These are phyloP conservation scores for Blastomyces silverae DNA, from an alignment of 2,329 filamentous ascomycete genomes.

Conservation along the genomic window DNA sequence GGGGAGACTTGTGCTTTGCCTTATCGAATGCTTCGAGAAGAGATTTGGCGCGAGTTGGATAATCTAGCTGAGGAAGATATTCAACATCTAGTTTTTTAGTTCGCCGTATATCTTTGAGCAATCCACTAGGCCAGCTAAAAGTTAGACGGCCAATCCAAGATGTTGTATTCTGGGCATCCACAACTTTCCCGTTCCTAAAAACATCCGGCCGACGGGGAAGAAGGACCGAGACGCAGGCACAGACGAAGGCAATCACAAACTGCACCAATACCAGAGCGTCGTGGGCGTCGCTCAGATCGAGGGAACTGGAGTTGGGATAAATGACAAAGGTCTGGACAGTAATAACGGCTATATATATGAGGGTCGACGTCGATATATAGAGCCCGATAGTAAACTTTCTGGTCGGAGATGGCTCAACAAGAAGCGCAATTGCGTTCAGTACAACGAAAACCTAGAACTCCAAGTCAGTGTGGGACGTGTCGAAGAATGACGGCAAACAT, in stretches of 20 bases:
- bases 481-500: not conserved
- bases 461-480: not conserved
- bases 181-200: constrained; percentile 51
- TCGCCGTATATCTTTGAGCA: constrained; percentile 51
- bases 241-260: constrained; percentile 33
- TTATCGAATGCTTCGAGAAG: constrained; percentile 46
- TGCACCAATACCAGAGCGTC: constrained; percentile 20
- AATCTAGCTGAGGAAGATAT: constrained; percentile 57
- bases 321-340: constrained; percentile 23
- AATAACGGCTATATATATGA: constrained; percentile 24
- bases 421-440: constrained; percentile 32
- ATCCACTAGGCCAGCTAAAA: constrained; percentile 55
- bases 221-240: constrained; percentile 47
- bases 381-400: constrained; percentile 30
- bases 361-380: constrained; percentile 29
- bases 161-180: constrained; percentile 58
- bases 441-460: constrained; percentile 27
- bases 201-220: constrained; percentile 64
- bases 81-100: constrained; percentile 56
- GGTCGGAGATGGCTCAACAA: constrained; percentile 31
- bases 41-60: constrained; percentile 48
- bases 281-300: constrained; percentile 4
- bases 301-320: constrained; percentile 4
- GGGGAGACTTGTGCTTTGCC: constrained; percentile 29
- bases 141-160: constrained; percentile 57